Base-by-base conservation (phyloP, 495 filamentous ascomycete genomes). In the Durotheca rogersii region DNA sequence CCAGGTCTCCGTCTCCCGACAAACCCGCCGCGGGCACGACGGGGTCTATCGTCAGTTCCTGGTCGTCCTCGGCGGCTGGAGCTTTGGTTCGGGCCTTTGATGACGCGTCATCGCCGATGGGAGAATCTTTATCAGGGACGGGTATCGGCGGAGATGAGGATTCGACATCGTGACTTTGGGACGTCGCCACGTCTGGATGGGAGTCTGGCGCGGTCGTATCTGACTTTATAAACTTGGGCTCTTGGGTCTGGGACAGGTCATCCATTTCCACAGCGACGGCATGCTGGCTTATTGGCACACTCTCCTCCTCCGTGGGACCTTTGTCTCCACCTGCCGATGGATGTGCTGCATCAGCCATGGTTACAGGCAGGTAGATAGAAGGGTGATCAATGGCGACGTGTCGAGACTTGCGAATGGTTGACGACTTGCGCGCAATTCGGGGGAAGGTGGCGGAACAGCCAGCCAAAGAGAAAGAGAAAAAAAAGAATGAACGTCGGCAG, bases 21-120 rank as follows among this genome's bases (percentile, higher is more conserved):
- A 18, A 7, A 17, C 5, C 21, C 1, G 60, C 19, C 59, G 53
- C n/a, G 46, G 66, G 16, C 67, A 74, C 37, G 67, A 73, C 15
- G 64, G 60, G 65, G 15, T 65, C 67, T 68, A 73, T 74, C 36
- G 70, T 68, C 19, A 78, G 57, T 27, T 75, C 53, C 64, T 53
- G 36, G 21, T 49, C 52, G 14, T 67, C 18, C 52, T 48, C 36
- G 61, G 34, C 40, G 10, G 53, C 32, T 4, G 50, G 46, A 1
- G 27, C 47, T 18, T 62, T 61, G 38, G 50, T 48, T n/a, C 42
- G 54, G n/a, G 35, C 52, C 15, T 63, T 59, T 5, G 54, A 58
- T 9, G 60, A 53, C 15, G 51, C 18, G 14, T 49, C 39, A 30
- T 62, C 64, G 11, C 25, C 36, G 15, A 27, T 25, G 12, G 58